These are phyloP conservation scores for Phialemoniopsis sp. DNA, from an alignment of 2,329 filamentous ascomycete genomes.

Conservation along the genomic window DNA sequence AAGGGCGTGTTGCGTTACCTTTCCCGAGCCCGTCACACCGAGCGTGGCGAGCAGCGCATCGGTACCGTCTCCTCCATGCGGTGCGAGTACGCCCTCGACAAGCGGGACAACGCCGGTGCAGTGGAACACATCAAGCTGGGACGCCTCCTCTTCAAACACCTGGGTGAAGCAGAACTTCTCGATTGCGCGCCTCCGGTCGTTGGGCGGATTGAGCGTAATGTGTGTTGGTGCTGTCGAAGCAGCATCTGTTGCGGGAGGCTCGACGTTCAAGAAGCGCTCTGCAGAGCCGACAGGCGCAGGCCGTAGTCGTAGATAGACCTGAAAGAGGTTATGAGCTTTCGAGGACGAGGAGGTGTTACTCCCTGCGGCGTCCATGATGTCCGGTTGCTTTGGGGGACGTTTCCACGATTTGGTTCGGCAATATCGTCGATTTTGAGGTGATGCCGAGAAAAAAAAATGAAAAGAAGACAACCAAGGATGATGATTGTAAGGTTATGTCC, in stretches of 20 bases:
- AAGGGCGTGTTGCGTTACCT: slow-evolving; percentile 53
- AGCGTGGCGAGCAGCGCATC: slow-evolving; percentile 89
- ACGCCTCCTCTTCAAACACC: slow-evolving; percentile 84
- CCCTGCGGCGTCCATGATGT: slow-evolving; percentile 30
- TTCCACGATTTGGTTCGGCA: no score
- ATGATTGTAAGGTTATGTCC: no score
- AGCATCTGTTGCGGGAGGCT: slow-evolving; percentile 39
- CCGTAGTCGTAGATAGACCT: slow-evolving; percentile 84
- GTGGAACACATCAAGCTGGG: slow-evolving; percentile 83
- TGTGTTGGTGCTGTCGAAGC: slow-evolving; percentile 50
- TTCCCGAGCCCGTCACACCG: slow-evolving; percentile 92
- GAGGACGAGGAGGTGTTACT: slow-evolving; percentile 8
- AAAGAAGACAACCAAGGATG: no score
- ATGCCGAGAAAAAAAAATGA: no score
- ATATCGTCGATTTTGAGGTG: no score
- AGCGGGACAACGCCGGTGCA: slow-evolving; percentile 71
- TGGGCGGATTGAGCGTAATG: slow-evolving; percentile 75
- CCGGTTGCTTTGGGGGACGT: no score
- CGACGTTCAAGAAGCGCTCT: slow-evolving; percentile 78
- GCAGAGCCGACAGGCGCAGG: slow-evolving; percentile 51
- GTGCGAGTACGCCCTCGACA: slow-evolving; percentile 76
- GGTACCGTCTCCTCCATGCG: slow-evolving; percentile 69
- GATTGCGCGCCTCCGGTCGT: slow-evolving; percentile 80
- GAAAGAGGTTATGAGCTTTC: slow-evolving; percentile 63
- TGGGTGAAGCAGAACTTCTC: slow-evolving; percentile 93